Evolutionary conservation across 2,329 filamentous ascomycete genomes (phyloP).

Genomic region (Rutstroemia sp.): DNA sequence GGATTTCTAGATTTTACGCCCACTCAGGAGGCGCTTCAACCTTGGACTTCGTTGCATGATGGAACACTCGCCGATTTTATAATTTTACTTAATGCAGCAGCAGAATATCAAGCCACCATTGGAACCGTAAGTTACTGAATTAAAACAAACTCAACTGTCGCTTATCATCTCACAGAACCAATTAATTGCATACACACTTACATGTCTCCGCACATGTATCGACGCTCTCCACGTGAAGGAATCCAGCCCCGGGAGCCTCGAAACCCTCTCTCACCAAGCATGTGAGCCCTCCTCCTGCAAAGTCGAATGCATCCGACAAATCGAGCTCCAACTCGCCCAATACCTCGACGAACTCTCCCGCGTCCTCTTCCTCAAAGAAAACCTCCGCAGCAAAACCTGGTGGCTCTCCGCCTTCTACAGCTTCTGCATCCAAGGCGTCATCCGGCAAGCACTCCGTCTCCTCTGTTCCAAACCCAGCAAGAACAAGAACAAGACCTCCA

Average conservation of each 20-base stretch:
- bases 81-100: not conserved
- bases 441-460: constrained; percentile 8
- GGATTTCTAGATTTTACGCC: constrained; percentile 3
- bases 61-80: constrained; percentile 1
- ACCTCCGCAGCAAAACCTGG: constrained; percentile 11
- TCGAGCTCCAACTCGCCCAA: constrained; percentile 7
- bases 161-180: constrained; percentile 12
- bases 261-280: not conserved
- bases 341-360: constrained; percentile 14
- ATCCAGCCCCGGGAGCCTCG: not conserved
- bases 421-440: constrained; percentile 14
- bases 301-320: constrained; percentile 7
- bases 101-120: constrained; percentile 1
- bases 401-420: constrained; percentile 17
- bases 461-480: not conserved
- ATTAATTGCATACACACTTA: constrained; percentile 17
- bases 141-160: not conserved
- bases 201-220: constrained; percentile 15
- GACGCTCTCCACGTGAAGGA: constrained; percentile 11
- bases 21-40: not conserved
- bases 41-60: not conserved
- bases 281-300: constrained; percentile 9
- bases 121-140: not conserved
- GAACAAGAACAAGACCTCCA: not conserved
- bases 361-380: constrained; percentile 16